A percentile compares a stretch with the other conserved stretches of the same genome.
These are phyloP conservation scores for Aquilaria sinensis DNA, from an alignment of 345 rosid species.

Conservation along the genomic window DNA sequence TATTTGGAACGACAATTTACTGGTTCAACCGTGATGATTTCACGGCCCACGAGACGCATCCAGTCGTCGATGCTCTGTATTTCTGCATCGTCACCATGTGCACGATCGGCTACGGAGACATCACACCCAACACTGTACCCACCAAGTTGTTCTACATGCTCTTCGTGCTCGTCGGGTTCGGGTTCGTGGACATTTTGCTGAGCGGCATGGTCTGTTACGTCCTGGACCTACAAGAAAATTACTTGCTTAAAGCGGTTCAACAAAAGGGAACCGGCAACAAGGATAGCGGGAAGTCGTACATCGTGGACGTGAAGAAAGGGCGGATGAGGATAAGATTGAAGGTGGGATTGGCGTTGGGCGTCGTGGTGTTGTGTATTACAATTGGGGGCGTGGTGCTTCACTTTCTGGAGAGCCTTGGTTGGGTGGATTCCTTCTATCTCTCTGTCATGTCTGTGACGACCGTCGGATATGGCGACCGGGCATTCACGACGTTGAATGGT, in stretches of 20 bases:
- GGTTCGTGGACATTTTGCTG: conserved; percentile 39
- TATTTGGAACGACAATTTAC: conserved; percentile 27
- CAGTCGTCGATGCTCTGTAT: conserved; percentile 45
- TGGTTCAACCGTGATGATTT: conserved; percentile 29
- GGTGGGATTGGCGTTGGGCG: conserved; percentile 41
- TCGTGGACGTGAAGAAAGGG: conserved; percentile 37
- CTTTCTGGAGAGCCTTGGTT: conserved; percentile 28
- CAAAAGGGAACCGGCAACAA: not conserved
- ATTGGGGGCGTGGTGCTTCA: conserved; percentile 30
- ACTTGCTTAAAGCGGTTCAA: conserved; percentile 27
- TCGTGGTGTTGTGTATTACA: conserved; percentile 32
- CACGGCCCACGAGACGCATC: conserved; percentile 34
- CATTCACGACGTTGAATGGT: conserved; percentile 35
- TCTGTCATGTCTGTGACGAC: conserved; percentile 59
- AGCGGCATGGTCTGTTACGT: conserved; percentile 38
- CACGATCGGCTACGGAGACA: conserved; percentile 64
- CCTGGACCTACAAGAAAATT: conserved; percentile 42
- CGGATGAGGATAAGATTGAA: conserved; percentile 45
- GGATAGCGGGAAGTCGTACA: conserved; percentile 10
- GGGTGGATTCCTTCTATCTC: conserved; percentile 45
- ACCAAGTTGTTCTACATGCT: conserved; percentile 37
- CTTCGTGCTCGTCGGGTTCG: conserved; percentile 41
- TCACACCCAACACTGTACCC: conserved; percentile 28
- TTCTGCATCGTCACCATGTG: conserved; percentile 64
- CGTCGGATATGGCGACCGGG: conserved; percentile 55